Evolutionary conservation across 148 eudicot genomes (phyloP), one percentile per base, ranked within the genome.

Genomic region (Pharnaceum exiguum): DNA sequence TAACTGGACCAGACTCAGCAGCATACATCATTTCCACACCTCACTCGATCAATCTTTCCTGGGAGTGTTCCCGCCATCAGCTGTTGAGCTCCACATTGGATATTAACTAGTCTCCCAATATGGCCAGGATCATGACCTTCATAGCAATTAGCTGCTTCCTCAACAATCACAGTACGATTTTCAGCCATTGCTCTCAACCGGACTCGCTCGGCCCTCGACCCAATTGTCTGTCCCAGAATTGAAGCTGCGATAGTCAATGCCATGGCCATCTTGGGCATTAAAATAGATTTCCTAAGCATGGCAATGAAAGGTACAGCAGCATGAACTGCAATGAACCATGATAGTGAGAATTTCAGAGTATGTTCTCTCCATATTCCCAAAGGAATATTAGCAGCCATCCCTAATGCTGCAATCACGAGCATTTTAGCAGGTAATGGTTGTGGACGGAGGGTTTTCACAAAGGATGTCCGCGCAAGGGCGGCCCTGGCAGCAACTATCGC

Each of bases 201-300:
- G 22, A 75, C 22, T 11, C 89, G 64, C 60, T 88, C 96, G 9
- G 93, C 96, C 56, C 82, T 71, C 4, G 96, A 85, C 22, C 96
- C 96, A 54, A 88, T 80, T 5, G 78, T 73, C 65, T 88, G 96
- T 10, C 96, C 96, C 10, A 88, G 58, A 30, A 88, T 69, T 0
- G 96, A 85, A 11, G 93, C 96, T 3, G 73, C 89, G 54, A 88
- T 82, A 22, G 96, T 88, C 5, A 85, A 42, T 2, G 85, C 93
- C 86, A 85, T 82, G n/a, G 93, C 93, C 5, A 78, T 60, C 65
- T 82, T 85, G 30, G 96, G 96, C 93, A 88, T 88, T 48, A 80
- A 56, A 33, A 88, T 79, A 0, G 86, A 77, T 44, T 89, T 89
- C 72, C 94, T 80, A 37, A 88, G 84, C 96, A 88, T 85, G 36